Base-by-base conservation (phyloP, 192 early-diverging fungal genomes). In the Umbelopsis isabellina region DNA sequence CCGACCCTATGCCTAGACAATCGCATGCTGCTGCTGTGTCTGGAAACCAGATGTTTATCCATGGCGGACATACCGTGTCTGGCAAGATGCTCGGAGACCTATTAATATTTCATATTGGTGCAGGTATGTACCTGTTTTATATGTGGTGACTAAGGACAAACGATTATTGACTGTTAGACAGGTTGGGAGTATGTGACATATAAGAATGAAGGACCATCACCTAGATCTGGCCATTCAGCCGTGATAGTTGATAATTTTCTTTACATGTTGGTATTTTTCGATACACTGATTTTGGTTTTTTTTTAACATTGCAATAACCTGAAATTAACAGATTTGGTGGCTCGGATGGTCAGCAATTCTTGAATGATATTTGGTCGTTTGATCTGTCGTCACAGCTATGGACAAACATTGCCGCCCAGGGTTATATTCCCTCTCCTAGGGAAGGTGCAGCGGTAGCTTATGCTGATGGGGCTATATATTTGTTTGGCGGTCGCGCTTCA, bases 351-450 rank as follows among this genome's bases (percentile, higher is more conserved):
- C 70, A 85, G 33, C 72, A 61, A 49, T 78, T 79, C 22, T 85
- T 79, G 46, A 84, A 88, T 66, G 87, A 88, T 68, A 79, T 83
- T 46, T 88, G 87, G 87, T 79, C 75, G n/a, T 88, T 78, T 68
- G 81, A 86, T 46, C 74, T 79, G 9, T 66, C 77, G 18, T 75
- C 67, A 10, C 80, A 84, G 25, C 30, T 45, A 8, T 88, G 86
- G 86, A 66, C 74, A 9, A 66, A 77, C 18, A 69, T 88, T 46
- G 65, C 76, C 9, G 80, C 79, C 13, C 73, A 67, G 16, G 82
- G 85, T 3, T 74, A 70, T 61, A 72, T 84, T n/a, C 86, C 86
- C n/a, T 16, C 68, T 16, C 71, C 83, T 69, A 73, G 86, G 12
- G 81, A 84, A 66, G 67, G 72, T 18, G 79, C 78, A 52, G 72